Evolutionary conservation across 768 basidiomycete genomes (phyloP).

Genomic region (Termitomyces sp.): DNA sequence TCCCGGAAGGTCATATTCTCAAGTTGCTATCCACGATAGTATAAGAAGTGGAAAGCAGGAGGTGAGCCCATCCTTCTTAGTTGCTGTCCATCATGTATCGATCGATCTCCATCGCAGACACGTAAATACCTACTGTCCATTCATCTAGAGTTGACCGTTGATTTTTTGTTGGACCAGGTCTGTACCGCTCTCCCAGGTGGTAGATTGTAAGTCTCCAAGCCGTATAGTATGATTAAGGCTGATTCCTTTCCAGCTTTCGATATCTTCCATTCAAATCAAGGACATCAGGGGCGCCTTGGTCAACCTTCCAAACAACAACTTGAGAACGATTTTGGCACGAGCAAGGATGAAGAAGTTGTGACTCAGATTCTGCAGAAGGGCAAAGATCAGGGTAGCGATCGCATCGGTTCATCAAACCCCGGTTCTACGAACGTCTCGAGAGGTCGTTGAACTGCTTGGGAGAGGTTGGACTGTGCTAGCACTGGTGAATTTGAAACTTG

Average conservation of each 20-base stretch:
- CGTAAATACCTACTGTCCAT: slow-evolving; percentile 40
- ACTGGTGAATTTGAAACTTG: neutral
- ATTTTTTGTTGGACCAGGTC: slow-evolving; percentile 37
- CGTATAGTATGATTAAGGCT: neutral
- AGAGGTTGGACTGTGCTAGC: neutral
- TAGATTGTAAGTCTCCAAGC: slow-evolving; percentile 60
- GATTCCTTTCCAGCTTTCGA: slow-evolving; percentile 51
- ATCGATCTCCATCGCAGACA: slow-evolving; percentile 45
- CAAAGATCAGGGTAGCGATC: slow-evolving; percentile 50
- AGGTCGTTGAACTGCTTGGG: slow-evolving; percentile 10
- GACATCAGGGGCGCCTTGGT: slow-evolving; percentile 73
- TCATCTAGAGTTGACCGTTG: slow-evolving; percentile 5
- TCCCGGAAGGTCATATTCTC: slow-evolving; percentile 12
- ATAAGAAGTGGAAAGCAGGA: slow-evolving; percentile 76
- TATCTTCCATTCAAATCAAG: slow-evolving; percentile 69
- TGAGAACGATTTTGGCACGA: slow-evolving; percentile 65
- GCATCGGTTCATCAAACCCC: slow-evolving; percentile 26
- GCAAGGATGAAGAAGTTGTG: slow-evolving; percentile 64
- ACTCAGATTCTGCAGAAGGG: slow-evolving; percentile 61
- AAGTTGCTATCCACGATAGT: slow-evolving; percentile 36
- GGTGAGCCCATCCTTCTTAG: slow-evolving; percentile 42
- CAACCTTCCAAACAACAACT: slow-evolving; percentile 82
- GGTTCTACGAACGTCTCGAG: slow-evolving; percentile 22
- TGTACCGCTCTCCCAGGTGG: slow-evolving; percentile 69
- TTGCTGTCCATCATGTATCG: slow-evolving; percentile 17